Evolutionary conservation across 192 early-diverging fungal genomes (phyloP).

Genomic region (Coemansia sp.): DNA sequence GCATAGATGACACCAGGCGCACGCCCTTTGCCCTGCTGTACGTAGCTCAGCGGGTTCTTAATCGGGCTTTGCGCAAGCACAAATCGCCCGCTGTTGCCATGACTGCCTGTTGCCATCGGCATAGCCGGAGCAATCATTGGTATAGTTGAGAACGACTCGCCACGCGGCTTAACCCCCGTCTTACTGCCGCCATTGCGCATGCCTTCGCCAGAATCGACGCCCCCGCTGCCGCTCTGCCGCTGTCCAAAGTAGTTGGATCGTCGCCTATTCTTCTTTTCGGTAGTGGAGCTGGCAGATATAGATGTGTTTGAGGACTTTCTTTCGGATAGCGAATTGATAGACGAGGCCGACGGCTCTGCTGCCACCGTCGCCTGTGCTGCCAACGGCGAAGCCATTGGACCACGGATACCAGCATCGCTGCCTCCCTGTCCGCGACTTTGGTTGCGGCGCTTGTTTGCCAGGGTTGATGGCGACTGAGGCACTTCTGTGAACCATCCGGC

Average conservation of each 20-base stretch:
- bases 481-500: slow-evolving; percentile 49
- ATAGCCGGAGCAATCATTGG: slow-evolving; percentile 30
- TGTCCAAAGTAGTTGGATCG: slow-evolving; percentile 56
- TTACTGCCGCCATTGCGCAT: slow-evolving; percentile 17
- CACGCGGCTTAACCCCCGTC: slow-evolving; percentile 23
- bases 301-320: slow-evolving; percentile 50
- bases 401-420: slow-evolving; percentile 17
- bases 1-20: slow-evolving; percentile 51
- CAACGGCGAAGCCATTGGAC: slow-evolving; percentile 22
- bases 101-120: not conserved
- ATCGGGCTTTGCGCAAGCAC: slow-evolving; percentile 49
- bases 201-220: slow-evolving; percentile 11
- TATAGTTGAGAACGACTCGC: slow-evolving; percentile 42
- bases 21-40: slow-evolving; percentile 49
- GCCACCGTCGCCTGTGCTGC: slow-evolving; percentile 30
- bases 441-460: slow-evolving; percentile 27
- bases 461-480: slow-evolving; percentile 41
- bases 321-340: slow-evolving; percentile 26
- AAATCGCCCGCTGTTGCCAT: slow-evolving; percentile 22
- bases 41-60: slow-evolving; percentile 44
- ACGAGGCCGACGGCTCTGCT: slow-evolving; percentile 38
- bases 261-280: slow-evolving; percentile 43
- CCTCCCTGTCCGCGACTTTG: slow-evolving; percentile 21
- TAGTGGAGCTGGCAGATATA: slow-evolving; percentile 13
- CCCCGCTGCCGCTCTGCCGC: slow-evolving; percentile 30